Base-by-base conservation (phyloP, 2,329 filamentous ascomycete genomes). In the Pseudocercospora musae region DNA sequence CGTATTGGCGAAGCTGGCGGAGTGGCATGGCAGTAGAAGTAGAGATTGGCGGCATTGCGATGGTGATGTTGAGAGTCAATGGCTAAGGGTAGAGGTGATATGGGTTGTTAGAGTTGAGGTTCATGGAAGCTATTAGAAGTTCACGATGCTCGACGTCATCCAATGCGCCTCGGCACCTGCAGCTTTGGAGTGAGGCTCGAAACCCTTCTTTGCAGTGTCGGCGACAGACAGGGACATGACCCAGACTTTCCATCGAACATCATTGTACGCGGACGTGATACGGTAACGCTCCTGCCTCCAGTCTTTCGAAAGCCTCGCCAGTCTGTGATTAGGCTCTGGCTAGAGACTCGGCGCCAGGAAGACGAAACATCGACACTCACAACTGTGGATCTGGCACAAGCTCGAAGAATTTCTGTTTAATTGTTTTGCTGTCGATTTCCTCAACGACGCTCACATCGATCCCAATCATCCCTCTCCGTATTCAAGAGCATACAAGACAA, bases 1-100 rank as follows among this genome's bases (percentile, higher is more conserved):
- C 74, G 55, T 73, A 67, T 50, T 73, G 71, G 62, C 69, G 68
- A 54, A 57, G 31, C 69, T 33, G 31, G 31, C 29, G 29, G 29
- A 31, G 29, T 11, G 29, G 10, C 2, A 33, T 15, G 31, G 13
- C 3, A 31, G 2, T 11, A 15, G 31, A 10, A 4, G 4, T 1
- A 15, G 31, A 15, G 1, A 33, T 13, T 15, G 15, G 37, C n/a
- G 37, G 72, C 70, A 74, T 69, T 18, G n/a, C 69, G 56, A 50
- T 49, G 53, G 27, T 57, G 20, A 25, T 58, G 20, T 10, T 15
- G 21, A 6, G 20, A 4, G 11, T n/a, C 48, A 44, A 49, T 46
- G 31, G 56, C 40, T 27, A 20, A 23, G 48, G 33, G 37, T 10
- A 11, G 46, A 27, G 33, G 55, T 5, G 46, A 46, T 44, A 48